Evolutionary conservation across 345 rosid genomes (phyloP).

Genomic region (Dipteronia dyeriana): DNA sequence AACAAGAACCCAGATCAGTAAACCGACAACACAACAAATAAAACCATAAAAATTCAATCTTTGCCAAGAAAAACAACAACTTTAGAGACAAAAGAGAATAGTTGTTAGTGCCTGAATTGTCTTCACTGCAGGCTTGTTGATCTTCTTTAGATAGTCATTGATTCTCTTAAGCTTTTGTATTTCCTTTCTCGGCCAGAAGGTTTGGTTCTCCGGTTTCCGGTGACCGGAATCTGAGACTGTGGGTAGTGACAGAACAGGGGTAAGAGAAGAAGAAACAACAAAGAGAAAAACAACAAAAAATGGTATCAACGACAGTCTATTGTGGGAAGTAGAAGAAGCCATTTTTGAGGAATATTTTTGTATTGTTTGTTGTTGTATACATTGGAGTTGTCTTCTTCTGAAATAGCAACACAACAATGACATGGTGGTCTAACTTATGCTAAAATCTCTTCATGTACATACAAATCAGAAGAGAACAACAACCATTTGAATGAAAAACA

Average conservation of each 20-base stretch:
- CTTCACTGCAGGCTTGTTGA: slow-evolving; percentile 88
- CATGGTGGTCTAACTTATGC: slow-evolving; percentile 22
- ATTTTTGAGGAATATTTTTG: slow-evolving; percentile 52
- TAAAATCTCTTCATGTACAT: slow-evolving; percentile 36
- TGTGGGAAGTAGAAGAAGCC: slow-evolving; percentile 46
- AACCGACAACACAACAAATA: slow-evolving; percentile 2
- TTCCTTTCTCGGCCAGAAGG: slow-evolving; percentile 51
- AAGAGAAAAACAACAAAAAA: slow-evolving; percentile 52
- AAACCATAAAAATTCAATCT: slow-evolving; percentile 4
- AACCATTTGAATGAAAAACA: slow-evolving; percentile 10
- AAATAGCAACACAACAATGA: slow-evolving; percentile 9
- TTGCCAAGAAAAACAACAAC: not conserved
- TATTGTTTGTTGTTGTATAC: slow-evolving; percentile 41
- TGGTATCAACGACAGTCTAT: slow-evolving; percentile 34
- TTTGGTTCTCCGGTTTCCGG: slow-evolving; percentile 41
- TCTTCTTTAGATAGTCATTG: slow-evolving; percentile 56
- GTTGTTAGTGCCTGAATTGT: slow-evolving; percentile 60
- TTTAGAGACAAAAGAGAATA: not conserved
- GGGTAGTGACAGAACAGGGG: slow-evolving; percentile 40
- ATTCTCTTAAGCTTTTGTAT: slow-evolving; percentile 52
- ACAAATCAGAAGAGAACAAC: slow-evolving; percentile 41
- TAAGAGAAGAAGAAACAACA: slow-evolving; percentile 35
- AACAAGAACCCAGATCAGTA: slow-evolving; percentile 16
- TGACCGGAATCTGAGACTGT: slow-evolving; percentile 41
- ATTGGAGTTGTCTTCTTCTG: slow-evolving; percentile 57